Evolutionary conservation across 495 filamentous ascomycete genomes (phyloP), one percentile per base, ranked within the genome.

Genomic region (Oidiodendron maius): DNA sequence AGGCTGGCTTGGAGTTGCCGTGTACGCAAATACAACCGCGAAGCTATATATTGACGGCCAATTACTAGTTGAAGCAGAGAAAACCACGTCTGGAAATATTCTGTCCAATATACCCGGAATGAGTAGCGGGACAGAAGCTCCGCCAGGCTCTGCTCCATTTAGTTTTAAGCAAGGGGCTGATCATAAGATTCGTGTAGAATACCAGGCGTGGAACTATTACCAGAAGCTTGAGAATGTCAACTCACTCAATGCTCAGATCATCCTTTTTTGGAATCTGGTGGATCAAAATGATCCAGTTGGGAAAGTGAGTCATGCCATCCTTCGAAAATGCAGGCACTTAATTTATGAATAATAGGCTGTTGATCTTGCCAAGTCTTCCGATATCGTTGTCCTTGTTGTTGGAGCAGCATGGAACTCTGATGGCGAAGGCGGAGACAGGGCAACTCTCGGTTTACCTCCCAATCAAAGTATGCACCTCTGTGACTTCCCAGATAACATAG

Each of bases 231-330:
- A 59, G 38, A 71, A 71, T 37, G 50, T 62, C 4, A 62, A 65
- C 28, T 70, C 67, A 0, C 55, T 73, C 20, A 73, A 71, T 40
- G 63, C 70, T 0, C 63, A 71, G 44, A 56, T 73, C 5, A 42
- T 69, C 11, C 42, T 73, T 0, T 73, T 71, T 38, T 74, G 68
- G 69, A 71, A 71, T 52, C 59, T 75, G 15, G 65, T 73, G 16
- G 59, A 61, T 40, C 56, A 52, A 11, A 51, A 56, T 10, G 58
- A 67, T 9, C 53, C 63, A n/a, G 50, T 66, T 1, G 46, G 63
- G 13, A 51, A 51, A 52, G 62, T 28, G 58, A 32, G 28, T 8
- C 28, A 32, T 32, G n/a, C 8, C n/a, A 8, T 32, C 28, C n/a
- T n/a, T n/a, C n/a, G n/a, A n/a, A n/a, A n/a, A n/a, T n/a, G n/a